Base-by-base conservation (phyloP, 2,329 filamentous ascomycete species). In the Coniochaeta hoffmannii region DNA sequence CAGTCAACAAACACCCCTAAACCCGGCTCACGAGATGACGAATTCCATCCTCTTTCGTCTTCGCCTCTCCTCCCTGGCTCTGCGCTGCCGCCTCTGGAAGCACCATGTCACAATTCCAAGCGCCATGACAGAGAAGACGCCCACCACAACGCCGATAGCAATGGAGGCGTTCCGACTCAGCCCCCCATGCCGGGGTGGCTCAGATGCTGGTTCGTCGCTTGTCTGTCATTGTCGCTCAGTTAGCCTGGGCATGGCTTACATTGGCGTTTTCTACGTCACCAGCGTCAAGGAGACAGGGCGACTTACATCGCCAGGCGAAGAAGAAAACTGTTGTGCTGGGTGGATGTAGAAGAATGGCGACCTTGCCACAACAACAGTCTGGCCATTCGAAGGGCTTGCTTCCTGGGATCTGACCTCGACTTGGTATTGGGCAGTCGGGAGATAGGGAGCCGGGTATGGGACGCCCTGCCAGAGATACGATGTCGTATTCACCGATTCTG, bases 61-160 rank as follows among this genome's bases (percentile, higher is more conserved):
- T 30, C 58, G 50, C 60, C 61, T 63, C 53, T 63, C 64, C 55
- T 59, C 41, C 15, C 55, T 54, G 9, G 57, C 57, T 34, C 55
- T 54, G 26, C 46, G 59, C 22, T 59, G 57, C 24, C 61, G 57
- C 41, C 58, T 63, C 50, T 60, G 51, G 28, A 64, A 46, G 26
- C 57, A 60, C 57, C 60, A 61, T 12, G 57, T 51, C 10, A 64
- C 50, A 14, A 63, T 31, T 9, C 34, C 55, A 28, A 62, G 19
- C 14, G 49, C 64, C 19, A 59, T 55, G 14, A 62, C 50, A 1
- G 59, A 61, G 4, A 62, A 58, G 11, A 63, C 50, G 1, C 64
- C 63, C 28, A 66, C 58, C 2, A 62, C 63, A 1, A 65, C 61
- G 8, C 61, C 65, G 2, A 67, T 32, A 11, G 62, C 64, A 38